Evolutionary conservation across 257 asterid species (phyloP), one percentile per base, ranked within the genome.

Genomic region (Anisodus tanguticus): DNA sequence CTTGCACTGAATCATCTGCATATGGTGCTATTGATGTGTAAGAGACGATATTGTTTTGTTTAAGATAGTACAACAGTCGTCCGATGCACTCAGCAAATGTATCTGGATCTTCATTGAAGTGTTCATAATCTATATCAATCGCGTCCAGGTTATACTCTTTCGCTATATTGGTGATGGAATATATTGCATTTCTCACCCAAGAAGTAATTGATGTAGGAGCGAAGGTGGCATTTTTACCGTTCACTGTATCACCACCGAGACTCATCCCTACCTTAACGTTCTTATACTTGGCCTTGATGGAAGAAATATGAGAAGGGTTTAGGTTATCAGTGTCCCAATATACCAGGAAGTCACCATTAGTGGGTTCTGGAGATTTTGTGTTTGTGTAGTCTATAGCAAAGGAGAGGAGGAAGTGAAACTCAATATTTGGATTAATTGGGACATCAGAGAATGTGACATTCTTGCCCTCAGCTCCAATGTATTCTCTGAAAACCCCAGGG

Each of bases 71-170:
- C 16, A 92, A 51, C 64, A 93, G 91, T 64, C 86, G 82, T 26
- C 97, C 97, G 0, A 94, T 89, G 85, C 97, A 93, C 84, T 92
- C 94, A 0, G 96, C 92, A n/a, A 93, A 94, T 57, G 96, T 94
- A 54, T 90, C 88, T 0, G 98, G 90, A 85, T 93, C 94, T 22
- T 94, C 69, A 2, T 17, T 79, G 89, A 93, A 94, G 89, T 94
- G 95, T 77, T 94, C 97, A 26, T 94, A 93, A 70, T 94, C 98
- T 62, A 94, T 94, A 74, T 94, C 97, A 47, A 94, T 85, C 19
- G 93, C 97, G 5, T 94, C 98, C 43, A 94, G 83, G 49, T 89
- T 78, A 88, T 93, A 94, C 57, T 84, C 83, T 22, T 79, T 66
- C 22, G 92, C 92, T 79, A 93, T 85, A 15, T 80, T 68, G 2